Evolutionary conservation across 2,329 filamentous ascomycete genomes (phyloP), one percentile per base, ranked within the genome.

Genomic region (Hortaea werneckii): DNA sequence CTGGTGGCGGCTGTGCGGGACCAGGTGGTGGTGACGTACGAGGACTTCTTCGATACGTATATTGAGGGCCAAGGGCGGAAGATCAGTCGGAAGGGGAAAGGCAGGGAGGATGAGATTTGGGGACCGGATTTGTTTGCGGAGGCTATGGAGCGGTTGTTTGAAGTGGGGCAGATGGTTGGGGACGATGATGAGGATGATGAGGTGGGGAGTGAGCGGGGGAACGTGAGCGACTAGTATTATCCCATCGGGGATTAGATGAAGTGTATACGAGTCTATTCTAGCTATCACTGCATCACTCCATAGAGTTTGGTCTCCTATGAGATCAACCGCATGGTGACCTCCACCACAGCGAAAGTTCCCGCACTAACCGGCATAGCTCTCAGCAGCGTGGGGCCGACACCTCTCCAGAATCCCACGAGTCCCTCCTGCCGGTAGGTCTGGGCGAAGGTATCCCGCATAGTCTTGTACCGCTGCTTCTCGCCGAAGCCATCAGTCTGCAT

Each of bases 401-500:
- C 92, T 73, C 85, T 94, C 88, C 89, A 96, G 73, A 98, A 96
- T 1, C 89, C 92, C 37, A 79, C 71, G 56, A 80, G 60, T 1
- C 92, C 92, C 68, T 94, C 88, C 5, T 69, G 73, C 50, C 76
- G 76, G 72, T 78, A 94, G 1, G 84, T 94, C 74, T 94, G 80
- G 48, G 74, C 77, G 67, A 96, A 94, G 71, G 87, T 94, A 68
- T 94, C 85, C 43, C 83, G 78, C 90, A 95, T 95, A 46, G 73
- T 82, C 64, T 72, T 78, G 69, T 85, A 98, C 63, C 76, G 76
- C 72, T 82, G 80, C 51, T 77, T 70, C 41, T 65, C 66, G 2
- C 86, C 87, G 62, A 95, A 92, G 0, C 86, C 89, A 69, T 98
- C 92, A 48, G 84, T 95, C 77, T 98, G 92, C 90, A 96, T 95